Base-by-base conservation (phyloP, 1,284 basidiomycete species). In the Trichosporon sp. region DNA sequence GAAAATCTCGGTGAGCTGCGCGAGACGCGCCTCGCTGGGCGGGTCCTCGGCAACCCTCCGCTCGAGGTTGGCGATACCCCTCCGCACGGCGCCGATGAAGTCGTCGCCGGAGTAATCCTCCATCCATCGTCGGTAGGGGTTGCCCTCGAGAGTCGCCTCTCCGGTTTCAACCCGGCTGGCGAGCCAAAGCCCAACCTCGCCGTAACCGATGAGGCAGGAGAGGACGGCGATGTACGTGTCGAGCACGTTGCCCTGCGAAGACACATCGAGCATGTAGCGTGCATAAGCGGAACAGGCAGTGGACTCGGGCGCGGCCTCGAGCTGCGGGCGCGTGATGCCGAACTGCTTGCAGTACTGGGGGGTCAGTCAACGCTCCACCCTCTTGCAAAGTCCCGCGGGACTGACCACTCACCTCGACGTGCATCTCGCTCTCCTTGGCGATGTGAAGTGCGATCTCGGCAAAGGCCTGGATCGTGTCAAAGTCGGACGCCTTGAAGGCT, bases 151-250 rank as follows among this genome's bases (percentile, higher is more conserved):
- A 46, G 86, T 82, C 1, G 91, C 88, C 86, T 86, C 81, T 1
- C 87, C 86, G 38, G 81, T 80, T 21, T 79, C 76, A 0, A 89
- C 86, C 73, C 90, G 87, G 66, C 85, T 87, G 81, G 88, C 88
- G 64, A 92, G 85, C 91, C 89, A 96, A 54, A 93, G 84, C 0
- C 94, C 96, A 0, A 96, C 92, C 81, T 97, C 93, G n/a, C 94
- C 96, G 78, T 98, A 98, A 0, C 96, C 96, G 0, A 97, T 85
- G 12, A 97, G 86, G 81, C 96, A 98, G 4, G 92, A 91, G 16
- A 91, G 89, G 1, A 96, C 88, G 0, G 93, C 92, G 80, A 97
- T 90, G 26, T 92, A 83, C 11, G 96, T 85, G 73, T 90, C 90
- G 35, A 90, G 88, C 12, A 89, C 83, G 78, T 94, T 92, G 3